phyloP scores from a whole-genome alignment of 495 filamentous ascomycete genomes.

The Penicillium flavigenum region DNA sequence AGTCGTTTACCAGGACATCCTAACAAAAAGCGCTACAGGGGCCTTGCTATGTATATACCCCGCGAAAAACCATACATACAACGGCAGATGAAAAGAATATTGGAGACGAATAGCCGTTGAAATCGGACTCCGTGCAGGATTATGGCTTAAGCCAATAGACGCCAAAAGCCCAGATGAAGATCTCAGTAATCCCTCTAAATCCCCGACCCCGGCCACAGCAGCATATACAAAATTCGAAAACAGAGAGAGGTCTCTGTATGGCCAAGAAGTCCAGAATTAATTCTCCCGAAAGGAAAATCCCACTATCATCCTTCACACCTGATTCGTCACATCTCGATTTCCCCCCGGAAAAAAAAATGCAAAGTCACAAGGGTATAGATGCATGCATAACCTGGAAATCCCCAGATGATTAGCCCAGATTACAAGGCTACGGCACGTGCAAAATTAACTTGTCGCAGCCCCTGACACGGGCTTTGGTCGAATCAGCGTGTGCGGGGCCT shows the following conservation, averaged over 20 bases:
- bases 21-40: neutral
- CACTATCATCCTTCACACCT: neutral
- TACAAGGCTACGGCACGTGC: neutral
- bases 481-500: neutral
- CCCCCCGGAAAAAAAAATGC: neutral
- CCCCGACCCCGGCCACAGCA: slow-evolving; percentile 21
- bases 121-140: neutral
- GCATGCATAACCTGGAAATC: neutral
- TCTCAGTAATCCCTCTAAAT: slow-evolving; percentile 22
- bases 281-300: neutral
- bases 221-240: neutral
- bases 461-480: neutral
- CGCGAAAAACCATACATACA: neutral
- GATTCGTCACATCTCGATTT: neutral
- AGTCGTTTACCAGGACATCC: neutral
- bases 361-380: neutral
- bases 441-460: slow-evolving; percentile 1
- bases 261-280: neutral
- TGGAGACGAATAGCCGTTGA: neutral
- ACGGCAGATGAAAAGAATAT: neutral
- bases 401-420: neutral
- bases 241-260: neutral
- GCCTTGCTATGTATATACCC: neutral
- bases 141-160: neutral
- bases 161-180: neutral